phyloP scores from a whole-genome alignment of 2,329 filamentous ascomycete species.

The Alternaria sp. region DNA sequence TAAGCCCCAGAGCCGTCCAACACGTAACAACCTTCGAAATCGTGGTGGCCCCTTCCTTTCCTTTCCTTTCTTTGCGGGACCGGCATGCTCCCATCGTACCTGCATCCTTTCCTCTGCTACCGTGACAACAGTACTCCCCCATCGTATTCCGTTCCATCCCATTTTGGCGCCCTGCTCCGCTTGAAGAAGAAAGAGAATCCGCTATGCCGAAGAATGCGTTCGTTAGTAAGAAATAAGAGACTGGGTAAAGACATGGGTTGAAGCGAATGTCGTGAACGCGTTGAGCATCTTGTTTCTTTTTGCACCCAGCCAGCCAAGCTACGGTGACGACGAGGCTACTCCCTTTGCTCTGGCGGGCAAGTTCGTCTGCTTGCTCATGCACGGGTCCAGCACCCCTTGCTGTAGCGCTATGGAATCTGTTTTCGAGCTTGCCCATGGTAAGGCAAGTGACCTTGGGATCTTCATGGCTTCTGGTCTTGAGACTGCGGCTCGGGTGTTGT shows the following conservation, averaged over 20 bases:
- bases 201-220: background rate
- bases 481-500: slow-evolving; percentile 21
- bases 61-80: background rate
- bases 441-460: background rate
- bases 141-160: background rate
- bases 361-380: background rate
- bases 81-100: background rate
- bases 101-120: background rate
- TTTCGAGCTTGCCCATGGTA: background rate
- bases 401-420: background rate
- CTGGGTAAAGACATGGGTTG: background rate
- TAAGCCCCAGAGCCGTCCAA: background rate
- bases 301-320: background rate
- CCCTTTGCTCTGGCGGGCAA: background rate
- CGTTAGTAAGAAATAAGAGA: background rate
- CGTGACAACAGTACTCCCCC: background rate
- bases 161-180: background rate
- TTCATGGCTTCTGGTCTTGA: slow-evolving; percentile 20
- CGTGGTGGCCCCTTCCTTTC: background rate
- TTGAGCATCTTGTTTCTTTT: background rate
- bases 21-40: background rate
- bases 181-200: background rate
- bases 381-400: background rate
- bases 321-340: background rate
- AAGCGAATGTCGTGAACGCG: slow-evolving; percentile 1